Percentiles rank a stretch among this genome's conserved stretches.
Conservation (phyloP, 441 rosid genomes). For the Gossypium lobatum region DNA sequence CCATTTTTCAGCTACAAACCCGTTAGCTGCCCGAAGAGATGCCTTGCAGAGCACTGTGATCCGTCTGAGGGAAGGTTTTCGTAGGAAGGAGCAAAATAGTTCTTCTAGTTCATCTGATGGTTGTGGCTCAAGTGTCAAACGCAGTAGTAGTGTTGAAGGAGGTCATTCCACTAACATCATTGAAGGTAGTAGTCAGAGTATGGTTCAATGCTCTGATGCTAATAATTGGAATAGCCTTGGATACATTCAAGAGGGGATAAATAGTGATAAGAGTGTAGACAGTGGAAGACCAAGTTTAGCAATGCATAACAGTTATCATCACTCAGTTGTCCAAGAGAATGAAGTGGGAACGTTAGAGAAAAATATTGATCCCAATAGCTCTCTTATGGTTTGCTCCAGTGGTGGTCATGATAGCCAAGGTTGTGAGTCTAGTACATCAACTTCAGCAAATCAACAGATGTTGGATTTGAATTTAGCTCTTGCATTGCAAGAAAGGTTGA, state of each 20-base stretch:
- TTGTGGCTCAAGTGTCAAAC: conserved; percentile 95
- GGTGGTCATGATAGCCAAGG: conserved; percentile 96
- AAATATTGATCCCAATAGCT: conserved; percentile 57
- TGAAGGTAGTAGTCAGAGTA: conserved; percentile 52
- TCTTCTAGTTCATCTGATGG: conserved; percentile 99
- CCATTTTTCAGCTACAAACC: conserved; percentile 84
- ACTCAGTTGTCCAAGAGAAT: conserved; percentile 80
- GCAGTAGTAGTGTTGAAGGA: conserved; percentile 88
- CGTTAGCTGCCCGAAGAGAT: conserved; percentile 96
- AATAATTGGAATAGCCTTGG: conserved; percentile 51
- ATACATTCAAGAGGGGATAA: conserved; percentile 60
- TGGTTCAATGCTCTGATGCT: conserved; percentile 49
- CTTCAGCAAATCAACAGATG: conserved; percentile 81
- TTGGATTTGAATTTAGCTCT: conserved; percentile 85
- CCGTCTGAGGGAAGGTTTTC: conserved; percentile 97
- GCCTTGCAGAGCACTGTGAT: conserved; percentile 95
- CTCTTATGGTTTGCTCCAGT: conserved; percentile 68
- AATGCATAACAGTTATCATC: conserved; percentile 83
- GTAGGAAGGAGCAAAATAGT: conserved; percentile 84
- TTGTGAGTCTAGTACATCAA: conserved; percentile 86
- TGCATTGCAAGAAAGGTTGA: conserved; percentile 87
- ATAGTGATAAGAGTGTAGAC: conserved; percentile 92
- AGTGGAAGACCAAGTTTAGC: conserved; percentile 98
- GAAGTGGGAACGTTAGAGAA: conserved; percentile 79
- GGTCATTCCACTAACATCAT: conserved; percentile 60